phyloP scores from a whole-genome alignment of 441 rosid genomes.

The Pelargonium fulgidum region DNA sequence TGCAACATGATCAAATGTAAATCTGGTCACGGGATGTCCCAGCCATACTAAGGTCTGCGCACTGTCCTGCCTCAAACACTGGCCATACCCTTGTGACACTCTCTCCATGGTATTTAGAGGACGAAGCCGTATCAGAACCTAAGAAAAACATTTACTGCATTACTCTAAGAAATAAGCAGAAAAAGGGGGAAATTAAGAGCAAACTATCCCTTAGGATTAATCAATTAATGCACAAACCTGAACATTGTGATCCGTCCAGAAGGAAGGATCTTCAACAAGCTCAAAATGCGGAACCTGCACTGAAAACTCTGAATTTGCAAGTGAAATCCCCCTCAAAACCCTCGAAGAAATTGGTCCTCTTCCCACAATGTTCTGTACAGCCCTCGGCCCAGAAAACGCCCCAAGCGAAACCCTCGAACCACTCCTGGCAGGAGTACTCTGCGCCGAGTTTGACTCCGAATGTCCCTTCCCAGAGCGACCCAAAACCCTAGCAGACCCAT shows the following conservation, averaged over 20 bases:
- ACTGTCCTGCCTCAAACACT: conserved; percentile 92
- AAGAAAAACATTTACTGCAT: conserved; percentile 9
- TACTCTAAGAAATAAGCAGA: background rate
- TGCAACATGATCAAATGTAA: conserved; percentile 87
- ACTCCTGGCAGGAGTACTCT: conserved; percentile 66
- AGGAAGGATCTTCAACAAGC: conserved; percentile 86
- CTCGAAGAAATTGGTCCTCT: conserved; percentile 45
- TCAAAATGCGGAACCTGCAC: conserved; percentile 81
- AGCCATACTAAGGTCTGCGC: conserved; percentile 73
- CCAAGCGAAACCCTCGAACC: conserved; percentile 47
- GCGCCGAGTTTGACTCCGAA: conserved; percentile 65
- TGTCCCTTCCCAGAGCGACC: conserved; percentile 43
- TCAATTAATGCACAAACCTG: conserved; percentile 48
- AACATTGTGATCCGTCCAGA: conserved; percentile 98
- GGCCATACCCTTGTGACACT: conserved; percentile 54
- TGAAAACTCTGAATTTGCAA: conserved; percentile 32
- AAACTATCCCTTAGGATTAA: background rate
- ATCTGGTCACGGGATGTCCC: conserved; percentile 85
- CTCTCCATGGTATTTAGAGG: conserved; percentile 86
- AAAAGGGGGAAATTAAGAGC: background rate
- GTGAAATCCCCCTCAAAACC: conserved; percentile 43
- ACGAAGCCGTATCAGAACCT: conserved; percentile 90
- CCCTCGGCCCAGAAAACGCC: conserved; percentile 32
- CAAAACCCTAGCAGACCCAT: conserved; percentile 41
- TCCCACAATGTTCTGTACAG: conserved; percentile 32